These are phyloP conservation scores for Lagenaria siceraria DNA, from an alignment of 306 rosid species.

Conservation along the genomic window DNA sequence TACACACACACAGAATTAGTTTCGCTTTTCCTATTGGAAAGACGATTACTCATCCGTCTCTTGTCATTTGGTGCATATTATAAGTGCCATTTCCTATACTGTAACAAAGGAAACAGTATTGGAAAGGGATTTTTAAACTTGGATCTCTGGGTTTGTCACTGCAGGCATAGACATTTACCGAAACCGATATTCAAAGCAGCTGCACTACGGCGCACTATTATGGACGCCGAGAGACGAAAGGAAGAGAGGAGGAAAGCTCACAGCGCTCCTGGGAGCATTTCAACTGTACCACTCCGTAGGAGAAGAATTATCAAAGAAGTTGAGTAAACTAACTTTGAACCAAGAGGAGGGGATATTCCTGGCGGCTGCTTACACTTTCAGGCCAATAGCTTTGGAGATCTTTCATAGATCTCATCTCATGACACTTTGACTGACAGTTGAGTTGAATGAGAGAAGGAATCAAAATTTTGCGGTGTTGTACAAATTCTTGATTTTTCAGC, in stretches of 20 bases:
- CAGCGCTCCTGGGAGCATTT: constrained; percentile 67
- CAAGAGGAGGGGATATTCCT: background rate
- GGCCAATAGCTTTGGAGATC: background rate
- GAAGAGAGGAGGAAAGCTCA: constrained; percentile 73
- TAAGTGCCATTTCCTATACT: background rate
- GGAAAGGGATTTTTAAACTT: background rate
- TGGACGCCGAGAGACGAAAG: constrained; percentile 47
- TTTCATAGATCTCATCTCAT: background rate
- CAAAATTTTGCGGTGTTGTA: background rate
- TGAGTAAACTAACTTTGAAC: constrained; percentile 20
- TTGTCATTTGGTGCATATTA: background rate
- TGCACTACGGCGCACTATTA: constrained; percentile 33
- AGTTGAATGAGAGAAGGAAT: background rate
- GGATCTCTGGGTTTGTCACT: background rate
- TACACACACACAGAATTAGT: background rate
- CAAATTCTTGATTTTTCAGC: background rate
- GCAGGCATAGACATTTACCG: constrained; percentile 72
- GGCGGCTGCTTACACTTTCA: background rate
- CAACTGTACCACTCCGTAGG: constrained; percentile 39
- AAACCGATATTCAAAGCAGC: constrained; percentile 63
- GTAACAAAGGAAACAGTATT: too few species aligned
- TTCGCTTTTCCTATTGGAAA: background rate
- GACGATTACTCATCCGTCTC: background rate
- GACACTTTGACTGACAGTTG: background rate
- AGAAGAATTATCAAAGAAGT: constrained; percentile 56